Conservation (phyloP, 352 stramenopile genomes). For the Pythium chondricola region DNA sequence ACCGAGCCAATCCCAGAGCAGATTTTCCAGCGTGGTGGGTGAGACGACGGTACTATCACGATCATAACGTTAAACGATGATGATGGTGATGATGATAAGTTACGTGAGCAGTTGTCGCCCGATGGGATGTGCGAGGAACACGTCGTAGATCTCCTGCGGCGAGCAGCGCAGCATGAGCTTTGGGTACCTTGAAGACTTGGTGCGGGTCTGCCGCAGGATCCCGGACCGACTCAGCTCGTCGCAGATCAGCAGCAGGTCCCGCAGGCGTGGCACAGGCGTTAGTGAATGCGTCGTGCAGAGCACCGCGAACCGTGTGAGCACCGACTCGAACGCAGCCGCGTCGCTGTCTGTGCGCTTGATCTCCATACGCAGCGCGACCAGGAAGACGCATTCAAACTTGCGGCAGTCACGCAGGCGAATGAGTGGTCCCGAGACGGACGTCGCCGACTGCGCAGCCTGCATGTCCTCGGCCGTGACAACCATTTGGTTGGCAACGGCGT, state of each 20-base stretch:
- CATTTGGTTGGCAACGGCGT: slow-evolving; percentile 6
- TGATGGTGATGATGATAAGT: neutral
- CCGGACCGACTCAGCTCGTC: slow-evolving; percentile 60
- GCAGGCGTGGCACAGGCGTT: slow-evolving; percentile 41
- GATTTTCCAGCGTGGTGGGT: slow-evolving; percentile 8
- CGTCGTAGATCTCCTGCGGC: slow-evolving; percentile 57
- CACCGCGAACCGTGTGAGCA: slow-evolving; percentile 57
- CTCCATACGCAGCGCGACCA: slow-evolving; percentile 60
- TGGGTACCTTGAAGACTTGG: slow-evolving; percentile 42
- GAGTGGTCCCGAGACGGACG: slow-evolving; percentile 50
- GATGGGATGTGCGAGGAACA: slow-evolving; percentile 52
- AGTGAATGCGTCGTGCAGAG: slow-evolving; percentile 66
- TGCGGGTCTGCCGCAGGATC: slow-evolving; percentile 40
- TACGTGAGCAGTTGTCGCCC: slow-evolving; percentile 51
- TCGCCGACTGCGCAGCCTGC: slow-evolving; percentile 36
- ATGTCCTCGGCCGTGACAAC: slow-evolving; percentile 51
- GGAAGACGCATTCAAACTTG: slow-evolving; percentile 70
- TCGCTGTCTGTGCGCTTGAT: slow-evolving; percentile 33
- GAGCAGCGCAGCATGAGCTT: slow-evolving; percentile 52
- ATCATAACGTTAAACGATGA: neutral
- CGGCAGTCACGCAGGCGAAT: slow-evolving; percentile 46
- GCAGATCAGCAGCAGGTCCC: slow-evolving; percentile 47
- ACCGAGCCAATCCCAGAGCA: slow-evolving; percentile 51
- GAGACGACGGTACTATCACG: neutral
- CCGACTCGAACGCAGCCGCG: slow-evolving; percentile 46